These are phyloP conservation scores for Boletus reticulatus DNA, from an alignment of 768 basidiomycete genomes.

Conservation along the genomic window DNA sequence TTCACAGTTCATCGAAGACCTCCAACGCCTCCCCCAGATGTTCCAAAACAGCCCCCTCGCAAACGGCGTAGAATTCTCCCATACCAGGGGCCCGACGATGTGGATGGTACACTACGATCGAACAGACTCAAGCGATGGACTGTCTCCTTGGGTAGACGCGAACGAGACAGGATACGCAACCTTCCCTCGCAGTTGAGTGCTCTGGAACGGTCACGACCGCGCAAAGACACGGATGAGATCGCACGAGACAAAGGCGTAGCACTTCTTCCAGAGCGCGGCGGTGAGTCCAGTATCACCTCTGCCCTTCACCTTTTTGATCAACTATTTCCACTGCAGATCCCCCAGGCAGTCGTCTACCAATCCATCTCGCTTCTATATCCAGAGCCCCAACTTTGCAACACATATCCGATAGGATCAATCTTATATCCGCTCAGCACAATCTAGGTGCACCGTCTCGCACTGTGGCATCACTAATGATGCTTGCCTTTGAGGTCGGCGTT, in stretches of 20 bases:
- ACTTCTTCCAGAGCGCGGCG: constrained; percentile 62
- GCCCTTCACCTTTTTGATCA: background rate
- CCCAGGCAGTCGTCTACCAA: constrained; percentile 66
- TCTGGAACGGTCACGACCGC: constrained; percentile 44
- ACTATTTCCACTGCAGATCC: constrained; percentile 43
- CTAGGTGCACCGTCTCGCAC: constrained; percentile 56
- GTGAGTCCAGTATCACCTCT: constrained; percentile 33
- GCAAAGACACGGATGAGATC: constrained; percentile 62
- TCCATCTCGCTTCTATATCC: constrained; percentile 73
- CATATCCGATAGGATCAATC: constrained; percentile 74
- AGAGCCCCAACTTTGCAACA: constrained; percentile 74
- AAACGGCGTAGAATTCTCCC: constrained; percentile 68
- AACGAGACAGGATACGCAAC: constrained; percentile 66
- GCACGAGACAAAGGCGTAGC: constrained; percentile 65
- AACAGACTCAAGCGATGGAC: constrained; percentile 72
- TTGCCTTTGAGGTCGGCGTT: constrained; percentile 70
- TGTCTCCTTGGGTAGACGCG: constrained; percentile 65
- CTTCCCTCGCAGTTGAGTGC: constrained; percentile 47
- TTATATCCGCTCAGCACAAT: constrained; percentile 78
- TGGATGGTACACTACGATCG: constrained; percentile 56
- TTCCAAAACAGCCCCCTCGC: constrained; percentile 60
- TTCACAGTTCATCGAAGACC: constrained; percentile 70
- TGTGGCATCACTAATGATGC: constrained; percentile 68
- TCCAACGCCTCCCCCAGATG: constrained; percentile 60
- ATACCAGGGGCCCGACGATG: constrained; percentile 68